Evolutionary conservation across 257 asterid genomes (phyloP), one percentile per base, ranked within the genome.

Genomic region (Ilex aquifolium): DNA sequence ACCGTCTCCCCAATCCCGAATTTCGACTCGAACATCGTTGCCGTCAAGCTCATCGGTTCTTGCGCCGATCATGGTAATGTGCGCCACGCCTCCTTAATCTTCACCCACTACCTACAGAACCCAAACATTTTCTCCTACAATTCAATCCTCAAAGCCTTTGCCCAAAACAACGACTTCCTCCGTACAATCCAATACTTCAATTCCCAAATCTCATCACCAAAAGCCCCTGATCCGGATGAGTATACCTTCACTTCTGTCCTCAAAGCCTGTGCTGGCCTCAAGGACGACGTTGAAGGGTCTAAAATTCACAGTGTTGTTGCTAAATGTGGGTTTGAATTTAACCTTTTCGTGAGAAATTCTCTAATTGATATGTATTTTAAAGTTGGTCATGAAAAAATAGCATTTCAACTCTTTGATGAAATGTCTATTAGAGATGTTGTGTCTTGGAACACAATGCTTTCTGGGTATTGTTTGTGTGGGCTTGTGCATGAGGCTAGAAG

Each of bases 341-440:
- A 80, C 67, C 50, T 58, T 51, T 83, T 80, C 48, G 86, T 80
- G 21, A 74, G 80, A 68, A 80, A 83, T 42, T 67, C 80, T 32
- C 84, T 83, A 15, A 61, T 83, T 39, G 82, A 77, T 65, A 56
- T 77, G 42, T 80, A 83, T 59, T 74, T 79, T 49, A 77, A 81
- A 71, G 74, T 77, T 0, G 64, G 80, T 17, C 77, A 77, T 65
- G 52, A 71, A 55, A 73, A 63, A 56, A 62, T 76, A 2, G 82
- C 86, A 52, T 79, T 72, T 63, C 72, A 55, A 32, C 76, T 78
- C 30, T 83, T 77, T 49, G 79, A 80, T 64, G 61, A 67, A 30
- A 80, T 80, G 81, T 69, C 32, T 42, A 12, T 11, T 3, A 12
- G 54, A 49, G 54, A 49, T 49, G 16, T 11, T 15, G 14, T 49